These are phyloP conservation scores for Combretum micranthum DNA, from an alignment of 345 rosid genomes.

Conservation along the genomic window DNA sequence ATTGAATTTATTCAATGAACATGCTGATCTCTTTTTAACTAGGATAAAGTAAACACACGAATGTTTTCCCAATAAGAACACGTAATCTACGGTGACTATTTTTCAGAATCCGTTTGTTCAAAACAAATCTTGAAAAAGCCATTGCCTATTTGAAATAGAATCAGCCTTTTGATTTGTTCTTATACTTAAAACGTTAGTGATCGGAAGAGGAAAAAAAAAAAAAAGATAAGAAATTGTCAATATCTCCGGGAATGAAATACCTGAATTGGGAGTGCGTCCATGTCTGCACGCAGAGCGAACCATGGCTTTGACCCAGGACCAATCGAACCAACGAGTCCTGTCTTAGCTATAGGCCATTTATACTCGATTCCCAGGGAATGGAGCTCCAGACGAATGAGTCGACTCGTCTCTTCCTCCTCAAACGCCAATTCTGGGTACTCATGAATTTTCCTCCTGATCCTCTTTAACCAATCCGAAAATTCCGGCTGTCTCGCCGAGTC, in stretches of 20 bases:
- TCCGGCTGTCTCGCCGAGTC: conserved; percentile 28
- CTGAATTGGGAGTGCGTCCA: conserved; percentile 55
- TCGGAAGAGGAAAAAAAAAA: no score
- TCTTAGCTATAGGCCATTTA: conserved; percentile 41
- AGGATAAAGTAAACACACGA: no score
- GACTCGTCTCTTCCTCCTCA: conserved; percentile 35
- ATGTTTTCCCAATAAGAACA: no score
- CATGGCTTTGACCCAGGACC: conserved; percentile 37
- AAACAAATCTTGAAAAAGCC: no score
- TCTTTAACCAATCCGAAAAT: conserved; percentile 35
- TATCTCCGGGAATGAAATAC: conserved; percentile 7
- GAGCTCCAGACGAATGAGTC: conserved; percentile 30
- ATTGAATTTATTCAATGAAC: no score
- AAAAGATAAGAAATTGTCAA: no score
- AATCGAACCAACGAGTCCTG: conserved; percentile 41
- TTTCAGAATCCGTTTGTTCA: no score
- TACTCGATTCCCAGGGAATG: conserved; percentile 33
- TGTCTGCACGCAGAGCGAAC: conserved; percentile 53
- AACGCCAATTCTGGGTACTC: conserved; percentile 44
- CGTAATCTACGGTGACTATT: no score
- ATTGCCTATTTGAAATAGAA: no score
- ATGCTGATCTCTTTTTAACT: no score
- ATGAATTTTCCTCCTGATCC: conserved; percentile 36
- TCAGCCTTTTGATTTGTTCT: no score
- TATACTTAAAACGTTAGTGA: no score